Conservation (phyloP, 179 eudicot species). For the Carnegiea gigantea region DNA sequence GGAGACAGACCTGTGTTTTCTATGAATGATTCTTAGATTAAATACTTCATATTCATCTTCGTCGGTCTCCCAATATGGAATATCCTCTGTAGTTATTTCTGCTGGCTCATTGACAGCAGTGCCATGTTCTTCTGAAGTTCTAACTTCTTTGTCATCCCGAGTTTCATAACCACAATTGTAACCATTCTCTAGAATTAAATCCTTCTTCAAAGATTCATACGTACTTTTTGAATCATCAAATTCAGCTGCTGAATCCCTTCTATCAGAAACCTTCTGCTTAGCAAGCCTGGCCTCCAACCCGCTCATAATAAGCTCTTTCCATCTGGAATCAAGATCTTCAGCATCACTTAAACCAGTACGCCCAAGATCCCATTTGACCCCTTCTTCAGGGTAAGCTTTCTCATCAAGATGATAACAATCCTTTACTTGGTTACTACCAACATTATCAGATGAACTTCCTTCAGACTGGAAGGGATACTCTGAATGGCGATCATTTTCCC, state of each 20-base stretch:
- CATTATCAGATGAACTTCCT: slow-evolving; percentile 29
- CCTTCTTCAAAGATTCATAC: slow-evolving; percentile 33
- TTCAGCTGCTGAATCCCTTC: slow-evolving; percentile 21
- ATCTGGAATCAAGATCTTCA: slow-evolving; percentile 26
- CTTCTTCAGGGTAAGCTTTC: slow-evolving; percentile 24
- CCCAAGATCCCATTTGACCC: slow-evolving; percentile 28
- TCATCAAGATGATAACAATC: slow-evolving; percentile 41
- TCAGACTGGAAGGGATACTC: slow-evolving; percentile 40
- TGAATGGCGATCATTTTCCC: slow-evolving; percentile 26
- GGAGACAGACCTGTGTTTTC: slow-evolving; percentile 58
- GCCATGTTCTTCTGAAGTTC: slow-evolving; percentile 34
- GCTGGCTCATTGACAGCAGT: slow-evolving; percentile 47
- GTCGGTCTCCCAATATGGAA: slow-evolving; percentile 41
- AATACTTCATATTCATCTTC: slow-evolving; percentile 82
- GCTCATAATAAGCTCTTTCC: slow-evolving; percentile 33
- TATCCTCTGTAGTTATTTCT: slow-evolving; percentile 43
- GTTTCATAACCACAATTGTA: slow-evolving; percentile 21
- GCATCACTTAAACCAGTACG: slow-evolving; percentile 24
- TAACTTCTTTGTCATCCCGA: slow-evolving; percentile 27
- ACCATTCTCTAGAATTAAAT: slow-evolving; percentile 22
- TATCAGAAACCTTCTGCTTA: slow-evolving; percentile 19
- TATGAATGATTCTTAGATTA: slow-evolving; percentile 60
- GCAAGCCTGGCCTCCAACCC: slow-evolving; percentile 24
- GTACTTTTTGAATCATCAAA: slow-evolving; percentile 25
- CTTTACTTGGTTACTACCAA: slow-evolving; percentile 36